Evolutionary conservation across 495 filamentous ascomycete genomes (phyloP), one percentile per base, ranked within the genome.

Genomic region (Letharia columbiana): DNA sequence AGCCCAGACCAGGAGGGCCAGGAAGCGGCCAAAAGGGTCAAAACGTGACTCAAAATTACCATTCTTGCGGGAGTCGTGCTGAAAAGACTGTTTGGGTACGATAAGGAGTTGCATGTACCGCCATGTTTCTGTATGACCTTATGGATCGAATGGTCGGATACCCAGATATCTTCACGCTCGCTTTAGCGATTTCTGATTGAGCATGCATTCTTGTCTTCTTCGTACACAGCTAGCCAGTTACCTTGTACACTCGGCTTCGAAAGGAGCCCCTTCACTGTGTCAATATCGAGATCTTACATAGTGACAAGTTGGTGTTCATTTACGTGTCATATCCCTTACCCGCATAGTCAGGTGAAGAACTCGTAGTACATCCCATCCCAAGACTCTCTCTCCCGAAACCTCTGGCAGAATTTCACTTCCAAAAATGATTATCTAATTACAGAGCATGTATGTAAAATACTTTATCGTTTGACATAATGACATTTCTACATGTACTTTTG

Each of bases 11-110:
- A 71, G 9, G 81, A 79, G 23, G 71, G 74, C 0, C 68, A 69
- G 54, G 75, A 70, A 4, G 76, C 78, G 63, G 76, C 75, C 33
- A 85, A 84, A 73, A 80, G 82, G 65, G 71, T 80, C 33, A 86
- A 84, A 72, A 78, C 78, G 56, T 79, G 66, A 75, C 45, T 18
- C 20, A 10, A 40, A 35, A 33, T 23, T 42, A 65, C 37, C 59
- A 54, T 41, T 42, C 62, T 60, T 35, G 35, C 33, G 8, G 45
- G n/a, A 52, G 17, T 15, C 9, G 44, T 28, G 15, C 0, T 63
- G n/a, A 0, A 11, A 59, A 52, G 11, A 37, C 42, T 54, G 31
- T n/a, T 47, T 23, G 64, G 42, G 37, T 61, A 13, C 31, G 58
- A 50, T 28, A 15, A 39, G 61, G 35, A 45, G 31, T 62, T 63